Evolutionary conservation across 2,329 filamentous ascomycete genomes (phyloP), one percentile per base, ranked within the genome.

Genomic region (Cordyceps fumosorosea): DNA sequence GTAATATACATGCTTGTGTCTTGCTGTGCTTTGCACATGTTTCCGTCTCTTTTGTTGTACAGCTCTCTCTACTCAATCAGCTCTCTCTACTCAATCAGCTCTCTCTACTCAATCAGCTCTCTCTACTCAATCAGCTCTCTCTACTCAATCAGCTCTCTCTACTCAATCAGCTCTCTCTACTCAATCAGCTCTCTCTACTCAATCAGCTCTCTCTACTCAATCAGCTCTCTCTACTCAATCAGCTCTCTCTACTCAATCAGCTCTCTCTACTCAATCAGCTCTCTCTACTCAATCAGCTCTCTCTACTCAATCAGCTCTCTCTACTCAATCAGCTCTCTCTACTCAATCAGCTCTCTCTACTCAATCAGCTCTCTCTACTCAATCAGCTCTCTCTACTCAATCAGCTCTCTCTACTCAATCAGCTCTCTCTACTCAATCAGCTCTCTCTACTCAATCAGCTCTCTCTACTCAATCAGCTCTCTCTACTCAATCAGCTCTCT

Each of bases 181-280:
- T 90, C 89, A 55, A 87, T 81, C 61, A 91, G 75, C 81, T 26
- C 71, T 72, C 32, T 22, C 71, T 72, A 90, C 65, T 90, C 89
- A 55, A 87, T 81, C 61, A 91, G 75, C 81, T 26, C 71, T 72
- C 32, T 22, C 71, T 72, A 90, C 65, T 90, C 89, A 55, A 87
- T 81, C 61, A 91, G 75, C 81, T 26, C 71, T 72, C 32, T 22
- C 71, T 72, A 90, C 65, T 90, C 89, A 55, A 87, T 81, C 61
- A 91, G 75, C 81, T 26, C 71, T 72, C 32, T 22, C 71, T 72
- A 90, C 65, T 90, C 89, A 55, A 87, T 81, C 61, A 91, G 75
- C 81, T 26, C 71, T 72, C 32, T 22, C 71, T 72, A 90, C 65
- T 90, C 89, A 55, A 87, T 81, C 61, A 91, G 75, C 81, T 26